These are phyloP conservation scores for Clitoria ternatea DNA, from an alignment of 306 rosid species.

Conservation along the genomic window DNA sequence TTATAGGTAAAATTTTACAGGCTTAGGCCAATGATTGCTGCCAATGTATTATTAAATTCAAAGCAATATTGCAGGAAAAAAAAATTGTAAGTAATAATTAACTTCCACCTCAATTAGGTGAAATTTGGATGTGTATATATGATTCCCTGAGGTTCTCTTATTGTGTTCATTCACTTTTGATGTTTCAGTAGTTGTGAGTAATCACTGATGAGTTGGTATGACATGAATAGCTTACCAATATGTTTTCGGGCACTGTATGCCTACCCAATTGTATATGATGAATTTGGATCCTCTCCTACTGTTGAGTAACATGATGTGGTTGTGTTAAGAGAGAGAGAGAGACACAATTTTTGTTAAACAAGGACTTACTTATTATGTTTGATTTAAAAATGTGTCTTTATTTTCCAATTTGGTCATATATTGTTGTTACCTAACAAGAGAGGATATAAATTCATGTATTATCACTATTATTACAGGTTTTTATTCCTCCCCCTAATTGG, in stretches of 20 bases:
- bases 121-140: not conserved
- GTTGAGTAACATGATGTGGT: not conserved
- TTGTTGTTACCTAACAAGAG: too few species aligned
- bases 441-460: too few species aligned
- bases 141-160: not conserved
- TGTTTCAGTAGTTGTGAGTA: not conserved
- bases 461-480: too few species aligned
- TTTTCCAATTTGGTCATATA: too few species aligned
- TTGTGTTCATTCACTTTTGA: not conserved
- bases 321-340: not conserved
- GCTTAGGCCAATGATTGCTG: not conserved
- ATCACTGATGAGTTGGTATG: slow-evolving; percentile 7
- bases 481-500: not conserved
- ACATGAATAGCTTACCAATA: not conserved
- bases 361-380: not conserved
- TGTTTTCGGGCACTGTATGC: not conserved
- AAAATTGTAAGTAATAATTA: not conserved
- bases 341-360: not conserved
- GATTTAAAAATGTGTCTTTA: too few species aligned
- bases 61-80: not conserved
- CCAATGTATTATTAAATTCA: not conserved
- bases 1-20: too few species aligned
- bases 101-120: not conserved
- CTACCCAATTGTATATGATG: not conserved
- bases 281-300: not conserved